Base-by-base conservation (phyloP, 106 monocot species). In the Allium cepa region DNA sequence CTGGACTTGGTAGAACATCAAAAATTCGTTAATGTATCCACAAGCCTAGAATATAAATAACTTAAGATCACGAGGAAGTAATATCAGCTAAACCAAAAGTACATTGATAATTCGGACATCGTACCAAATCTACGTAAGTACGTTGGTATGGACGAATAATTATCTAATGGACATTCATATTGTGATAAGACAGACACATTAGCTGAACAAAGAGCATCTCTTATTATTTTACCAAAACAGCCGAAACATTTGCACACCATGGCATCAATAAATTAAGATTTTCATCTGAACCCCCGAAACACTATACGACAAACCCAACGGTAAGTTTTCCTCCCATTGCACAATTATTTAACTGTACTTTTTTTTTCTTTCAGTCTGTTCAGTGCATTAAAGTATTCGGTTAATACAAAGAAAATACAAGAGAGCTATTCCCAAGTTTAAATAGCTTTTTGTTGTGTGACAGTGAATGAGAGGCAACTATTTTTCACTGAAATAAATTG, bases 241-340 rank as follows among this genome's bases (percentile, higher is more conserved):
- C 47, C 7, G 13, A 58, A 10, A 14, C 17, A 58, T 27, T 27
- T 45, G 6, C 61, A 26, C 61, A 26, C 61, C 8, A 27, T 11
- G 11, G 36, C 36, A 5, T 36, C 36, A 36, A 36, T 36, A 36
- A 36, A 36, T 36, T 36, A 36, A 36, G 36, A 36, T 36, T 36
- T 36, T 12, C 26, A 10, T 46, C 8, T 14, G 36, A 64, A 48
- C 49, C 26, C 64, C 14, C 2, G 13, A 14, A 49, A 49, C 64
- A 47, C 64, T 14, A 64, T 49, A 15, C 18, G 47, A 47, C 64
- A 48, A 10, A 49, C 26, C 64, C 53, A 55, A 55, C 53, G 53
- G 53, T 55, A 64, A 64, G 46, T 64, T 64, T 49, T 46, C 46
- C 1, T 55, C 53, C 46, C 12, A 69, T 17, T 75, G 28, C 49